Conservation (phyloP, 1,284 basidiomycete species). For the Grifola frondosa region DNA sequence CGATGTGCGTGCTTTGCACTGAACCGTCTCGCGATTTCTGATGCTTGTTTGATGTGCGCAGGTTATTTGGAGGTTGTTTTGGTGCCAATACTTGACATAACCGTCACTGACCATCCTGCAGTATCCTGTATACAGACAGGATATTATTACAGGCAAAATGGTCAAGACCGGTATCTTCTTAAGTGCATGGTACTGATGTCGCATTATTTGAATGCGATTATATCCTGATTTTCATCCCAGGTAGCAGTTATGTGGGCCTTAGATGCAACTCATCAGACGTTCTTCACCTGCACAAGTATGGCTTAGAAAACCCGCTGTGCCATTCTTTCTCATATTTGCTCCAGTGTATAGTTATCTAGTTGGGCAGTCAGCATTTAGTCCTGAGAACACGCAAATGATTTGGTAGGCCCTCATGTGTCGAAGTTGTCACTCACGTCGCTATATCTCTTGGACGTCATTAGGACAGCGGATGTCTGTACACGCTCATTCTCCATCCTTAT, state of each 20-base stretch:
- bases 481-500: too few relatives aligned
- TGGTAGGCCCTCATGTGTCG: too few relatives aligned
- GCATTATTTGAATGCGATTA: not conserved
- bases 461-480: too few relatives aligned
- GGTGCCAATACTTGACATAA: not conserved
- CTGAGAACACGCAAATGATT: too few relatives aligned
- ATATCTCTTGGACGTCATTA: too few relatives aligned
- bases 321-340: too few relatives aligned
- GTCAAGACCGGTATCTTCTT: not conserved
- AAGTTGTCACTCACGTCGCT: too few relatives aligned
- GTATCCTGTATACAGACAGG: not conserved
- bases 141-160: not conserved
- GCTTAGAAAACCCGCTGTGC: not conserved
- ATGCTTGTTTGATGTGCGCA: too few relatives aligned
- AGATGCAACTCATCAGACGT: constrained; percentile 1
- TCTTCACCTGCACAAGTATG: constrained; percentile 1
- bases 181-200: not conserved
- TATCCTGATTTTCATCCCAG: not conserved
- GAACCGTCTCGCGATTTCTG: too few relatives aligned
- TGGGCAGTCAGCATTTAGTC: too few relatives aligned
- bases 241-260: not conserved
- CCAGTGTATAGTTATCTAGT: too few relatives aligned
- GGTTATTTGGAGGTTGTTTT: not conserved
- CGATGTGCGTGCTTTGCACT: too few relatives aligned
- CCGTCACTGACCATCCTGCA: not conserved